These are phyloP conservation scores for Coprinopsis marcescibilis DNA, from an alignment of 768 basidiomycete genomes.

Conservation along the genomic window DNA sequence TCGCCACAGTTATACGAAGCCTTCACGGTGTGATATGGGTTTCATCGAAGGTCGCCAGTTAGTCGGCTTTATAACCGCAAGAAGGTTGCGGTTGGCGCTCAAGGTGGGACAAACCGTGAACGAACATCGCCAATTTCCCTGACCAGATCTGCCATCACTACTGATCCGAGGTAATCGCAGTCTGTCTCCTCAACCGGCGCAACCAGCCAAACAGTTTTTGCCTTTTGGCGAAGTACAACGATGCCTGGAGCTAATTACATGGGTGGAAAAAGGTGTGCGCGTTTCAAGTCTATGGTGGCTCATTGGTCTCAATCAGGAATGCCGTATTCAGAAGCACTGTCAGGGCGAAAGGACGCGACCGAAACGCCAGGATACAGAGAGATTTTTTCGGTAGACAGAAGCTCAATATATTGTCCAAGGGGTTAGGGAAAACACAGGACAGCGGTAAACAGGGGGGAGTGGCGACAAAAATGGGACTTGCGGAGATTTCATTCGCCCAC, in stretches of 20 bases:
- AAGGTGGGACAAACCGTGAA: no score
- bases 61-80: no score
- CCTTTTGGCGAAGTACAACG: background rate
- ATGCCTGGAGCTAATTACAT: constrained; percentile 74
- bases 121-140: no score
- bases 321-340: constrained; percentile 45
- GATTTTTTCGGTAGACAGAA: constrained; percentile 57
- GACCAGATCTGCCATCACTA: no score
- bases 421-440: constrained; percentile 17
- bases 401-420: constrained; percentile 45
- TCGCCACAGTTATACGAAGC: no score
- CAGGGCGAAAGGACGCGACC: constrained; percentile 53
- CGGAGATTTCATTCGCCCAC: constrained; percentile 26
- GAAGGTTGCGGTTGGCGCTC: no score
- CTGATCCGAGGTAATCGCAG: no score
- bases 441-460: background rate
- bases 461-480: constrained; percentile 2
- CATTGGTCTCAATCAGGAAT: background rate
- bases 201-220: background rate
- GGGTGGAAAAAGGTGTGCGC: constrained; percentile 59
- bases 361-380: constrained; percentile 48
- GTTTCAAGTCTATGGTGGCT: background rate
- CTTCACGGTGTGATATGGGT: no score
- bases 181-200: no score
- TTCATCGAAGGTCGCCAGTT: no score